Conservation (phyloP, 805 yeast species). For the Hanseniaspora lindneri region DNA sequence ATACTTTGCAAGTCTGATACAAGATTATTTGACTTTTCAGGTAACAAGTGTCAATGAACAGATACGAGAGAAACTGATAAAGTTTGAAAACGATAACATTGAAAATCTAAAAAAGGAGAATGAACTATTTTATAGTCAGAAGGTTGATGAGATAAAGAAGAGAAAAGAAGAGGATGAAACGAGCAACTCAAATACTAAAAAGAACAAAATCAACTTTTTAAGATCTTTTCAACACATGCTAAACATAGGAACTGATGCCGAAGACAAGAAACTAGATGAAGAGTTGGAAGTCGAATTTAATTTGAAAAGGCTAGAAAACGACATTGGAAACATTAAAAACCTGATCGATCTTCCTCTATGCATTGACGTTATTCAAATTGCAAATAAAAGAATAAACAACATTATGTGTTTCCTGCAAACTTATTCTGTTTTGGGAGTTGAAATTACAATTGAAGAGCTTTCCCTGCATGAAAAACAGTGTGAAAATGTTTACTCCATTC, state of each 20-base stretch:
- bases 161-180: conserved; percentile 26
- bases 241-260: conserved; percentile 29
- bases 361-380: conserved; percentile 54
- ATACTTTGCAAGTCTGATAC: conserved; percentile 12
- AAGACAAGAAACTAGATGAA: conserved; percentile 24
- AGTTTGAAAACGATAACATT: conserved; percentile 15
- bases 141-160: conserved; percentile 29
- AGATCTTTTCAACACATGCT: conserved; percentile 56
- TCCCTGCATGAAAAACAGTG: conserved; percentile 23
- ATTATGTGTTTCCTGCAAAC: conserved; percentile 36
- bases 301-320: conserved; percentile 61
- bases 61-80: not conserved
- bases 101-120: conserved; percentile 15
- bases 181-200: conserved; percentile 18
- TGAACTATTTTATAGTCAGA: conserved; percentile 20
- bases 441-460: conserved; percentile 16
- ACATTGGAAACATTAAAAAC: conserved; percentile 61
- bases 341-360: conserved; percentile 74
- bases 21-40: conserved; percentile 18
- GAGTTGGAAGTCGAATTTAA: conserved; percentile 60
- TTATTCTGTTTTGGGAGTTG: conserved; percentile 22
- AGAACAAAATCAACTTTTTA: conserved; percentile 44
- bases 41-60: conserved; percentile 13
- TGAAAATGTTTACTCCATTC: conserved; percentile 56
- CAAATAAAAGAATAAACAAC: conserved; percentile 51